Percentiles rank a stretch among this genome's conserved stretches.
phyloP scores from a whole-genome alignment of 108 stramenopile genomes.

The Pseudonitzschia multiseries region DNA sequence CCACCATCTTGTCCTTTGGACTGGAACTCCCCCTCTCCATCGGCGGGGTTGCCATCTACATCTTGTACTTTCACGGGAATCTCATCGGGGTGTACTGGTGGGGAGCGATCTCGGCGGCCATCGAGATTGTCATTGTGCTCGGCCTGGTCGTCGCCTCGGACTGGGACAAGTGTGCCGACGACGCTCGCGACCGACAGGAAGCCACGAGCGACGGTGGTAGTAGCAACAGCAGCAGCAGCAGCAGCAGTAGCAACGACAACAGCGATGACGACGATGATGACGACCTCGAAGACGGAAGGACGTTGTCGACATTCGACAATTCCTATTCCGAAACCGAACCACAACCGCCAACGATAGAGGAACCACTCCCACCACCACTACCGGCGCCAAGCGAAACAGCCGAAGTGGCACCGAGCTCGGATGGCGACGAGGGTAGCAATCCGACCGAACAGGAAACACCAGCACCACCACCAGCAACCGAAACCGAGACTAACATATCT shows the following conservation, averaged over 20 bases:
- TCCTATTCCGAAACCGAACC: too few species aligned
- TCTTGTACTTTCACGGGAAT: slow-evolving; percentile 41
- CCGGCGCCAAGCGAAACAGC: background rate
- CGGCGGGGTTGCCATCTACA: slow-evolving; percentile 50
- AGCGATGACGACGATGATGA: background rate
- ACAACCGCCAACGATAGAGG: background rate
- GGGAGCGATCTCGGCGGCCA: slow-evolving; percentile 38
- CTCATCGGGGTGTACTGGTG: slow-evolving; percentile 49
- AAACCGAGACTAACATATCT: background rate
- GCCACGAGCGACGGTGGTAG: slow-evolving; percentile 1
- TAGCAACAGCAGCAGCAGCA: background rate
- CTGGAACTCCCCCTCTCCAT: slow-evolving; percentile 52
- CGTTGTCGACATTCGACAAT: background rate
- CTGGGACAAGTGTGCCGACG: slow-evolving; percentile 43
- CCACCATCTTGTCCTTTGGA: slow-evolving; percentile 47
- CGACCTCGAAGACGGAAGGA: background rate
- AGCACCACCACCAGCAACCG: background rate
- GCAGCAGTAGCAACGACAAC: background rate
- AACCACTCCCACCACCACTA: background rate
- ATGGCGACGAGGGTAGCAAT: too few species aligned
- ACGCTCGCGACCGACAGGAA: slow-evolving; percentile 43
- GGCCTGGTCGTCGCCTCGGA: slow-evolving; percentile 25
- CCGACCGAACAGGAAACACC: background rate
- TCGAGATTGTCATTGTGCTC: slow-evolving; percentile 42
- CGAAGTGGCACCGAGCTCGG: too few species aligned